phyloP scores from a whole-genome alignment of 257 asterid genomes.

The Plantago major region DNA sequence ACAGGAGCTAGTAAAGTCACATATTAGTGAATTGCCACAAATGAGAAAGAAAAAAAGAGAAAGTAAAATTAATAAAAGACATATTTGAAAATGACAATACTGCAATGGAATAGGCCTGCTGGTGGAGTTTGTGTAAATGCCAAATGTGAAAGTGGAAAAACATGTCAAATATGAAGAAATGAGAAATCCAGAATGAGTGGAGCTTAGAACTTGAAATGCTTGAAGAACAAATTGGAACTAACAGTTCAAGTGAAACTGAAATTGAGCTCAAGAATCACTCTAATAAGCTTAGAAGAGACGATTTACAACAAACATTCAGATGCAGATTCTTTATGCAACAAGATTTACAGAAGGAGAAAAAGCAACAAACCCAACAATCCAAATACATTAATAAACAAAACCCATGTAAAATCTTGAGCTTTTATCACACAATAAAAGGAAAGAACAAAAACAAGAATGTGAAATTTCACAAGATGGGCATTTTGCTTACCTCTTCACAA shows the following conservation, averaged over 20 bases:
- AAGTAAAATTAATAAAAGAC: conserved; percentile 8
- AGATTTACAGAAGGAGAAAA: background rate
- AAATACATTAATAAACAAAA: conserved; percentile 19
- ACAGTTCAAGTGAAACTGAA: background rate
- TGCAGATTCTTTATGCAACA: conserved; percentile 6
- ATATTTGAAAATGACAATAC: background rate
- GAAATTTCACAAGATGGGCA: too few species aligned
- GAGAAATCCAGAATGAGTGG: conserved; percentile 9
- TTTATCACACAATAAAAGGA: too few species aligned
- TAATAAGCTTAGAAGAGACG: background rate
- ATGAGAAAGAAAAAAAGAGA: conserved; percentile 9
- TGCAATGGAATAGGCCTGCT: conserved; percentile 7
- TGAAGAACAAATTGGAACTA: conserved; percentile 2
- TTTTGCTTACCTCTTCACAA: conserved; percentile 59
- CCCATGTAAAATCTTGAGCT: too few species aligned
- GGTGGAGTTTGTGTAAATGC: background rate
- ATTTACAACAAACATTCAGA: conserved; percentile 18
- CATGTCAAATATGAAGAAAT: background rate
- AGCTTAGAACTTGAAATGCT: conserved; percentile 34
- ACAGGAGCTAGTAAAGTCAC: too few species aligned
- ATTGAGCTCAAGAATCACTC: background rate
- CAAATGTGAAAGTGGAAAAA: conserved; percentile 10
- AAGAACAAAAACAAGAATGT: too few species aligned
- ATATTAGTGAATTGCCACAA: conserved; percentile 14
- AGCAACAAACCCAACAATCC: conserved; percentile 18